These are phyloP conservation scores for Lactarius quietus DNA, from an alignment of 768 basidiomycete species.

Conservation along the genomic window DNA sequence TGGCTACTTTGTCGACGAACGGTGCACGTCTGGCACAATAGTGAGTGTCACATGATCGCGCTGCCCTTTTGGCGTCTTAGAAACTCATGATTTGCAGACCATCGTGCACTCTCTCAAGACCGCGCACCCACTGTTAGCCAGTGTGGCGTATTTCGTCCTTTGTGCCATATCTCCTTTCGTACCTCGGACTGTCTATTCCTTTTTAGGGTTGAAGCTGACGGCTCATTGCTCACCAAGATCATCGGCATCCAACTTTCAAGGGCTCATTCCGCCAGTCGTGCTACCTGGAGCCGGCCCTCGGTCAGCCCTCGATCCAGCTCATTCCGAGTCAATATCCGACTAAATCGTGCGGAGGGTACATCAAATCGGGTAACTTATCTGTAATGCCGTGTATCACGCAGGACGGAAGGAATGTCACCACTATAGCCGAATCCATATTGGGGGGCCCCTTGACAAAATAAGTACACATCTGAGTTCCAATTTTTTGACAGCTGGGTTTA, in stretches of 20 bases:
- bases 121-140: constrained; percentile 83
- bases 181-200: background rate
- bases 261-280: constrained; percentile 74
- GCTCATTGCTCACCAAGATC: constrained; percentile 47
- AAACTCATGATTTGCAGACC: constrained; percentile 40
- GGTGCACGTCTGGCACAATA: constrained; percentile 91
- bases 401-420: constrained; percentile 36
- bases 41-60: constrained; percentile 44
- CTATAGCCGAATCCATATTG: no score
- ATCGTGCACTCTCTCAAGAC: constrained; percentile 92
- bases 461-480: no score
- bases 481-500: no score
- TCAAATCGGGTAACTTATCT: constrained; percentile 57
- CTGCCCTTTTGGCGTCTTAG: background rate
- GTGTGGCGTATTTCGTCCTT: constrained; percentile 86
- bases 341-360: constrained; percentile 82
- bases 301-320: constrained; percentile 46
- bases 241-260: constrained; percentile 94
- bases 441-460: no score
- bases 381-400: constrained; percentile 40
- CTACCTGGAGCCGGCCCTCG: constrained; percentile 51
- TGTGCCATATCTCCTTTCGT: constrained; percentile 93
- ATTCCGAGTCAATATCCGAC: constrained; percentile 45
- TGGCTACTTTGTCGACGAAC: no score
- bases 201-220: constrained; percentile 1